Evolutionary conservation across 495 filamentous ascomycete species (phyloP).

Genomic region (Staphylotrichum tortipilum): DNA sequence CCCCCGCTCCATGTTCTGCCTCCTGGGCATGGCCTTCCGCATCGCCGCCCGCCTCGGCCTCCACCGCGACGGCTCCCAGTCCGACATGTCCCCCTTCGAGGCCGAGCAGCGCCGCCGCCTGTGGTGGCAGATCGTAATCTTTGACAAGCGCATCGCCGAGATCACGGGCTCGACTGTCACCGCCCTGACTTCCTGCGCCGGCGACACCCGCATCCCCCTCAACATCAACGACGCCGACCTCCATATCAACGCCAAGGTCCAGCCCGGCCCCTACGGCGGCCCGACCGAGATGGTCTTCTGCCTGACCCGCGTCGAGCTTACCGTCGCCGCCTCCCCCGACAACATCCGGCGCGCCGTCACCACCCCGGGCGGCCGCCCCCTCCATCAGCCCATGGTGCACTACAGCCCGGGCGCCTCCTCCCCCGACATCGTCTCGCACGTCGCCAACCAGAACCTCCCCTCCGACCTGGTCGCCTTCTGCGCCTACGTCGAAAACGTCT

Average conservation of each 20-base stretch:
- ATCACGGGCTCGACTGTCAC: constrained; percentile 57
- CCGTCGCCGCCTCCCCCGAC: constrained; percentile 37
- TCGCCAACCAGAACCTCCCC: constrained; percentile 37
- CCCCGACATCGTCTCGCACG: constrained; percentile 36
- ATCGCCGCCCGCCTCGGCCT: constrained; percentile 60
- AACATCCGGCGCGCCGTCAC: constrained; percentile 8
- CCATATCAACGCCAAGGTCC: constrained; percentile 38
- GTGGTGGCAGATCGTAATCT: constrained; percentile 63
- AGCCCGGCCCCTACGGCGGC: constrained; percentile 32
- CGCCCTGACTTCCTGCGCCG: constrained; percentile 38
- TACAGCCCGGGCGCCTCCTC: constrained; percentile 26
- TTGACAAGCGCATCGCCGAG: constrained; percentile 57
- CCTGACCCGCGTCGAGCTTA: constrained; percentile 42
- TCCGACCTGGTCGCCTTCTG: constrained; percentile 48
- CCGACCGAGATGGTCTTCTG: constrained; percentile 46
- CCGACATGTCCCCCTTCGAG: constrained; percentile 57
- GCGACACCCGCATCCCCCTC: constrained; percentile 41
- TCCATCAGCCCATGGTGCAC: constrained; percentile 27
- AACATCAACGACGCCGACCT: constrained; percentile 52
- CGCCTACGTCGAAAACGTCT: constrained; percentile 48
- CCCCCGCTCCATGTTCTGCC: constrained; percentile 39
- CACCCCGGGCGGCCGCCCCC: constrained; percentile 12
- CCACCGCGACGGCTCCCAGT: constrained; percentile 55
- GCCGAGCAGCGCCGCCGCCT: constrained; percentile 58
- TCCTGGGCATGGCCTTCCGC: constrained; percentile 58